These are phyloP conservation scores for Pilasporangium apinafurcum DNA, from an alignment of 352 stramenopile species.

Conservation along the genomic window DNA sequence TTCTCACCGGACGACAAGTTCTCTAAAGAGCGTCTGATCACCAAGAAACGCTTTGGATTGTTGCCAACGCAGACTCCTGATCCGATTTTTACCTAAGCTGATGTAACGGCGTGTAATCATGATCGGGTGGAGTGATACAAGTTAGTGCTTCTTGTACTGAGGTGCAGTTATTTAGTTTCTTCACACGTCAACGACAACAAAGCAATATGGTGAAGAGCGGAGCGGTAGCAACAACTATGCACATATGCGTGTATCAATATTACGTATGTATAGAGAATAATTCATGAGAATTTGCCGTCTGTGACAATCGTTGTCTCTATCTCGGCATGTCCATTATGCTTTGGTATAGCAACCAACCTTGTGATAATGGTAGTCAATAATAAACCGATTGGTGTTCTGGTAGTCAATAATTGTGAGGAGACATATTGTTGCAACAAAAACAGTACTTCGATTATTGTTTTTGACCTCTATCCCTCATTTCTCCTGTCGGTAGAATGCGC, in stretches of 20 bases:
- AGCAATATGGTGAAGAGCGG: constrained; percentile 1
- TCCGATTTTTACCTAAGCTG: constrained; percentile 73
- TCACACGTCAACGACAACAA: not conserved
- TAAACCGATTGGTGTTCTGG: constrained; percentile 13
- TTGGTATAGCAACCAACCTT: not conserved
- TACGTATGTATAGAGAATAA: constrained; percentile 14
- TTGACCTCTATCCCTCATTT: too few relatives aligned
- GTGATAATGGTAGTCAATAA: too few relatives aligned
- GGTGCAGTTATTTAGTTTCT: not conserved
- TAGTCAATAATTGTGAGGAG: constrained; percentile 3
- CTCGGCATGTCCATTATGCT: not conserved
- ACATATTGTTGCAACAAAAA: not conserved
- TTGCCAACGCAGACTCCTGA: constrained; percentile 93
- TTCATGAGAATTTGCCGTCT: not conserved
- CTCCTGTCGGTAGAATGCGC: too few relatives aligned
- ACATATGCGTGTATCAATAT: constrained; percentile 16
- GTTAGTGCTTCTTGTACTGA: too few relatives aligned
- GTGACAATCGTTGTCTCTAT: not conserved
- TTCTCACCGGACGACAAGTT: constrained; percentile 99
- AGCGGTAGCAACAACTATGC: not conserved
- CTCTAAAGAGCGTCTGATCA: constrained; percentile 96
- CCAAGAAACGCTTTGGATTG: constrained; percentile 98
- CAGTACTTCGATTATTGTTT: constrained; percentile 1
- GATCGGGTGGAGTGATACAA: too few relatives aligned
- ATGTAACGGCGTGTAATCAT: not conserved